Percentiles rank a stretch among this genome's conserved stretches.
Conservation (phyloP, 495 filamentous ascomycete species). For the Penicillium fimorum region DNA sequence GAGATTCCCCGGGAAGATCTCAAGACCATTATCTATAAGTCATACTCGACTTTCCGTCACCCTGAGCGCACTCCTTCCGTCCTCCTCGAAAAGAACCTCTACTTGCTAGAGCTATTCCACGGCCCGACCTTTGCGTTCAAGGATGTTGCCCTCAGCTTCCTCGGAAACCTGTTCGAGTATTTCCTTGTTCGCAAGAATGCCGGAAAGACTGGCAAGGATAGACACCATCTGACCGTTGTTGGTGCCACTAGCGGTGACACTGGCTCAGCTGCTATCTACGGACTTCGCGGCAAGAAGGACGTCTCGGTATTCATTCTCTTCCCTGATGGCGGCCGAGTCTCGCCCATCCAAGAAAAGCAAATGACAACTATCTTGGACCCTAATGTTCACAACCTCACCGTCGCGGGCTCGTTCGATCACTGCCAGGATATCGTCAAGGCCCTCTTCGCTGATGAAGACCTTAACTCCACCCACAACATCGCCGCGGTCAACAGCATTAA, state of each 20-base stretch:
- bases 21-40: constrained; percentile 71
- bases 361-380: constrained; percentile 88
- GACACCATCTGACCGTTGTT: constrained; percentile 86
- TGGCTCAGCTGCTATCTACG: constrained; percentile 93
- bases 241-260: constrained; percentile 95
- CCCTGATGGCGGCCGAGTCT: constrained; percentile 75
- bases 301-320: constrained; percentile 86
- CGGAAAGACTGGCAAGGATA: constrained; percentile 65
- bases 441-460: constrained; percentile 72
- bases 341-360: constrained; percentile 81
- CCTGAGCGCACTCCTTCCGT: constrained; percentile 58
- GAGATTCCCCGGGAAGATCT: constrained; percentile 83
- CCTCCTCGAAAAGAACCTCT: constrained; percentile 66
- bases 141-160: constrained; percentile 77
- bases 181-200: constrained; percentile 81
- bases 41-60: constrained; percentile 83
- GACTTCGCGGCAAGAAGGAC: constrained; percentile 96
- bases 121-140: constrained; percentile 97
- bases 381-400: constrained; percentile 84
- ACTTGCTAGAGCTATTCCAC: constrained; percentile 94
- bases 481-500: constrained; percentile 58
- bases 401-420: constrained; percentile 89
- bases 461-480: constrained; percentile 59
- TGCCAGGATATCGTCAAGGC: constrained; percentile 97
- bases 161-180: constrained; percentile 96